Conservation (phyloP, 2,329 filamentous ascomycete genomes). For the Verruconis gallopava region DNA sequence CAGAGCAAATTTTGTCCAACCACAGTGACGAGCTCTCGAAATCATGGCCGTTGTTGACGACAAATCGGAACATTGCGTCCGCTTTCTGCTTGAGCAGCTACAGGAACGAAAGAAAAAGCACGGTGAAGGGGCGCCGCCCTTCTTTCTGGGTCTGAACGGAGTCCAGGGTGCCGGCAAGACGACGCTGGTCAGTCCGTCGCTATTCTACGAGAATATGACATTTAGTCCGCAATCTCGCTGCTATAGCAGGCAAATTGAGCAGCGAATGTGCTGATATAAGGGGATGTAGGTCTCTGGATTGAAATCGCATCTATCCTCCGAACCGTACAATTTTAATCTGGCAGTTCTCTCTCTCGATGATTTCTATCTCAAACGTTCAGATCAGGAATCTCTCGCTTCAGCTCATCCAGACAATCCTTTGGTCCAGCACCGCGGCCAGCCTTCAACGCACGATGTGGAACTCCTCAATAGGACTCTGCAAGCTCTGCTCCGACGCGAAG, state of each 20-base stretch:
- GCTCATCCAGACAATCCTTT: conserved; percentile 59
- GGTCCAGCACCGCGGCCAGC: conserved; percentile 70
- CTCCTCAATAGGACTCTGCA: conserved; percentile 52
- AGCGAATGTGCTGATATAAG: neutral
- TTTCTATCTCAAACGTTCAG: conserved; percentile 64
- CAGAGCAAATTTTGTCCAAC: too few relatives aligned
- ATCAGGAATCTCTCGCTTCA: conserved; percentile 52
- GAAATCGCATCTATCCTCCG: conserved; percentile 2
- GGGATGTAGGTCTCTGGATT: neutral
- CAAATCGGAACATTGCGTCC: neutral
- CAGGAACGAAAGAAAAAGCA: neutral
- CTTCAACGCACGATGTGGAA: conserved; percentile 65
- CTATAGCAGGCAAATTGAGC: neutral
- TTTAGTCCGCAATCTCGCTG: neutral
- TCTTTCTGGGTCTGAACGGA: conserved; percentile 8
- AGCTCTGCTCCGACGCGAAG: conserved; percentile 36
- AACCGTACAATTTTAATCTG: conserved; percentile 17
- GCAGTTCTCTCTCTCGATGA: conserved; percentile 51
- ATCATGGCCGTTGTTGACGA: conserved; percentile 1
- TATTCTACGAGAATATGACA: too few relatives aligned
- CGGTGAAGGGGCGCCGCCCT: neutral
- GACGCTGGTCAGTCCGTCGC: conserved; percentile 3
- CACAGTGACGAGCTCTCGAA: too few relatives aligned
- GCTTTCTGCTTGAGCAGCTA: neutral
- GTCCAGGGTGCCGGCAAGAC: conserved; percentile 8